phyloP scores from a whole-genome alignment of 108 stramenopile genomes.

The Schizochytrium sp. region DNA sequence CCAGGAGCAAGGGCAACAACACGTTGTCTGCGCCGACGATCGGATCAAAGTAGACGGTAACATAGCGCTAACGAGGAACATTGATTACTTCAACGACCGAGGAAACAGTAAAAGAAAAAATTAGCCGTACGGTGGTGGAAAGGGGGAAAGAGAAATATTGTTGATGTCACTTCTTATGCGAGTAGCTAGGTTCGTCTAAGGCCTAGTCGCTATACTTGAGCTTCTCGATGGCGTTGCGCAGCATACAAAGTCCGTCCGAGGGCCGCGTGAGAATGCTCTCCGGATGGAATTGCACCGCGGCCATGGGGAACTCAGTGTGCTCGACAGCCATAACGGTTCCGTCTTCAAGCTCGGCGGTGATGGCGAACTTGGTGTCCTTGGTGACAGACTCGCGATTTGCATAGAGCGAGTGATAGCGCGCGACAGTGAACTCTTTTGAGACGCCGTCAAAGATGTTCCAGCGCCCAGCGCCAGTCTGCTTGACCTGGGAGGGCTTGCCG shows the following conservation, averaged over 20 bases:
- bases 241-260: conserved; percentile 70
- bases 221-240: conserved; percentile 66
- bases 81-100: too few relatives aligned
- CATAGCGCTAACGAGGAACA: too few relatives aligned
- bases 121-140: too few relatives aligned
- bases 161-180: too few relatives aligned
- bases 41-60: too few relatives aligned
- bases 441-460: conserved; percentile 66
- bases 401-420: conserved; percentile 90
- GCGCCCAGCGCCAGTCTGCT: conserved; percentile 56
- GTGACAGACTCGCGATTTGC: conserved; percentile 61
- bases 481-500: conserved; percentile 77
- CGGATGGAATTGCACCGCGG: conserved; percentile 98
- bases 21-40: too few relatives aligned
- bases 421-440: conserved; percentile 78
- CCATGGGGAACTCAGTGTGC: conserved; percentile 81
- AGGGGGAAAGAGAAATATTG: too few relatives aligned
- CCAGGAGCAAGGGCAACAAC: too few relatives aligned
- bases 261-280: conserved; percentile 90
- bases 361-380: conserved; percentile 46
- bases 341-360: conserved; percentile 83
- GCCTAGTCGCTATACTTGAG: conserved; percentile 17
- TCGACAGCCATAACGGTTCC: conserved; percentile 90
- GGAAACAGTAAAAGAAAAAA: too few relatives aligned
- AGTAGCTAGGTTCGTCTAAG: too few relatives aligned